Percentiles rank a stretch among this genome's conserved stretches.
These are phyloP conservation scores for Capsicum rhomboideum DNA, from an alignment of 257 asterid genomes.

Conservation along the genomic window DNA sequence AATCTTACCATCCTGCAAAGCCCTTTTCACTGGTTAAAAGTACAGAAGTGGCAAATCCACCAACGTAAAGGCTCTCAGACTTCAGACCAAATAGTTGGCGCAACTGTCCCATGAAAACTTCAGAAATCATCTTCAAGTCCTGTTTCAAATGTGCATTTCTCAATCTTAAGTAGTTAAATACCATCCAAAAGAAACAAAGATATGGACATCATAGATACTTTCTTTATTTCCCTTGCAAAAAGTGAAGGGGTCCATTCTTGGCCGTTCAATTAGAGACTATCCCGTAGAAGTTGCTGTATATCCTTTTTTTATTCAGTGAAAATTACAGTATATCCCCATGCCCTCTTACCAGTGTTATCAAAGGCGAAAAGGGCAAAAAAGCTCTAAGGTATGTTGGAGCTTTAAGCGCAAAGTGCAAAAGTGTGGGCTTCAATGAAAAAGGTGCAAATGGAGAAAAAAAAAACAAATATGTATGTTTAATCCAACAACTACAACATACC, in stretches of 20 bases:
- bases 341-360: neutral
- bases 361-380: neutral
- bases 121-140: slow-evolving; percentile 62
- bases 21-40: slow-evolving; percentile 79
- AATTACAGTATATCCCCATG: neutral
- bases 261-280: neutral
- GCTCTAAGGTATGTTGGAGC: neutral
- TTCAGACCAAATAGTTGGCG: slow-evolving; percentile 92
- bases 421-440: neutral
- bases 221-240: neutral
- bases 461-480: no score
- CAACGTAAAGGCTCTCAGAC: slow-evolving; percentile 45
- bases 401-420: neutral
- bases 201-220: neutral
- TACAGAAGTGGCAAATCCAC: slow-evolving; percentile 41
- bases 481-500: no score
- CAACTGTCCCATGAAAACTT: slow-evolving; percentile 77
- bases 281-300: neutral
- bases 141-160: slow-evolving; percentile 31
- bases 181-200: neutral
- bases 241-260: neutral
- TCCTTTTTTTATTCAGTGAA: neutral
- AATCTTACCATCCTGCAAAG: slow-evolving; percentile 85
- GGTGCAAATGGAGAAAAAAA: no score
- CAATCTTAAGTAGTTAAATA: slow-evolving; percentile 3